phyloP scores from a whole-genome alignment of 352 stramenopile genomes.

The Nothophytophthora sp. region DNA sequence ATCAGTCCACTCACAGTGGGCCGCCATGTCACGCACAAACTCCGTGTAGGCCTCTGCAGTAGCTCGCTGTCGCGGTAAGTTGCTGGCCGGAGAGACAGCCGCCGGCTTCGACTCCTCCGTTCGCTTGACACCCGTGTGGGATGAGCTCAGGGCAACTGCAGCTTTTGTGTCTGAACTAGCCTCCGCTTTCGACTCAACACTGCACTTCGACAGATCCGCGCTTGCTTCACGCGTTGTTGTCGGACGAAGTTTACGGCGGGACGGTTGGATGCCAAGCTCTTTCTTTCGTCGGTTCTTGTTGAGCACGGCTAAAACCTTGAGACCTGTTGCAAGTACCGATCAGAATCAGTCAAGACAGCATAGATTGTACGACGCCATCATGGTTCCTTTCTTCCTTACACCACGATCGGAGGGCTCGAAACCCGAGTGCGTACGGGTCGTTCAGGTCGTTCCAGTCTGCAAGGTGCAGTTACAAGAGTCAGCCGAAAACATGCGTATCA shows the following conservation, averaged over 20 bases:
- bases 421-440: constrained; percentile 59
- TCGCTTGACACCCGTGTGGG: too few species aligned
- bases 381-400: too few species aligned
- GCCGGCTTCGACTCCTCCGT: too few species aligned
- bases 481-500: too few species aligned
- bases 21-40: constrained; percentile 42
- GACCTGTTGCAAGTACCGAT: constrained; percentile 14
- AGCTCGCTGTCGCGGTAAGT: too few species aligned
- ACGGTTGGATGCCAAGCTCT: constrained; percentile 11
- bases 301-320: constrained; percentile 11
- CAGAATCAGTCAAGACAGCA: too few species aligned
- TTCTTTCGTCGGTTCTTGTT: constrained; percentile 27
- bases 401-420: constrained; percentile 42
- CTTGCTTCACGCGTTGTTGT: constrained; percentile 4
- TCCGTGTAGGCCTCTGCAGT: constrained; percentile 17
- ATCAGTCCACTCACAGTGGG: constrained; percentile 34
- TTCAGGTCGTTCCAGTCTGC: constrained; percentile 59
- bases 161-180: too few species aligned
- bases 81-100: too few species aligned
- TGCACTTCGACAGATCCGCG: too few species aligned
- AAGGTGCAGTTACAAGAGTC: constrained; percentile 1
- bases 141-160: too few species aligned
- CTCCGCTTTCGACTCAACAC: too few species aligned
- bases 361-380: too few species aligned
- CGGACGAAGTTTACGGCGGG: constrained; percentile 19